Percentiles rank a stretch among this genome's conserved stretches.
Evolutionary conservation across 768 basidiomycete species (phyloP).

Genomic region (Chalciporus sphaerocephalus): DNA sequence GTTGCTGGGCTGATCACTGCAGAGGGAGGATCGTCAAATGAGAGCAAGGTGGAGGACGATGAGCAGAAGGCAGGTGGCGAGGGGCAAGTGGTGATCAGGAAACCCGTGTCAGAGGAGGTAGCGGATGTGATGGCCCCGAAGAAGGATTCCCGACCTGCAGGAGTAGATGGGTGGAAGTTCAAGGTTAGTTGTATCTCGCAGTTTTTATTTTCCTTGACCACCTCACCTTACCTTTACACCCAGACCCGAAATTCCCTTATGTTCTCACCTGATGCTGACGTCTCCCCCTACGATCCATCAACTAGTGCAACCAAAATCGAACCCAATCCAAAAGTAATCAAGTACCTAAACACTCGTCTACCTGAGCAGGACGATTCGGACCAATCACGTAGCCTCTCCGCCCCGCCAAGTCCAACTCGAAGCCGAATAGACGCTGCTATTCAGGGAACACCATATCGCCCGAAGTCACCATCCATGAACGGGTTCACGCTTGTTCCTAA

Average conservation of each 20-base stretch:
- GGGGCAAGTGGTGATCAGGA: slow-evolving; percentile 19
- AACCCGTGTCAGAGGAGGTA: slow-evolving; percentile 28
- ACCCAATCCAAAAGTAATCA: slow-evolving; percentile 59
- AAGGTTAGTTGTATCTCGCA: slow-evolving; percentile 47
- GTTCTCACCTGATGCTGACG: slow-evolving; percentile 91
- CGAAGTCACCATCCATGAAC: slow-evolving; percentile 48
- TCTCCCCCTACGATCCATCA: slow-evolving; percentile 64
- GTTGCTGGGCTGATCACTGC: slow-evolving; percentile 51
- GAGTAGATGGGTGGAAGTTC: slow-evolving; percentile 80
- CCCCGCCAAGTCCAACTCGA: slow-evolving; percentile 83
- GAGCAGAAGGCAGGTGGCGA: slow-evolving; percentile 23
- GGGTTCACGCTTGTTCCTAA: slow-evolving; percentile 77
- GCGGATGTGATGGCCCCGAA: slow-evolving; percentile 76
- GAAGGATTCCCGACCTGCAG: slow-evolving; percentile 67
- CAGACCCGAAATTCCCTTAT: slow-evolving; percentile 92
- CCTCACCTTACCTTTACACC: not conserved
- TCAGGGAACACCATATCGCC: slow-evolving; percentile 79
- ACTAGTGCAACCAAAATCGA: slow-evolving; percentile 28
- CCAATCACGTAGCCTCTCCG: slow-evolving; percentile 42
- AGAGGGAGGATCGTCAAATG: slow-evolving; percentile 15
- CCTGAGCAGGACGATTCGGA: slow-evolving; percentile 59
- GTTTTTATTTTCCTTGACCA: not conserved
- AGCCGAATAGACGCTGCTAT: slow-evolving; percentile 93
- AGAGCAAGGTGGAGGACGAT: slow-evolving; percentile 18
- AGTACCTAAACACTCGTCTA: slow-evolving; percentile 78